Evolutionary conservation across 352 stramenopile genomes (phyloP).

Genomic region (Achlya hypogyna): DNA sequence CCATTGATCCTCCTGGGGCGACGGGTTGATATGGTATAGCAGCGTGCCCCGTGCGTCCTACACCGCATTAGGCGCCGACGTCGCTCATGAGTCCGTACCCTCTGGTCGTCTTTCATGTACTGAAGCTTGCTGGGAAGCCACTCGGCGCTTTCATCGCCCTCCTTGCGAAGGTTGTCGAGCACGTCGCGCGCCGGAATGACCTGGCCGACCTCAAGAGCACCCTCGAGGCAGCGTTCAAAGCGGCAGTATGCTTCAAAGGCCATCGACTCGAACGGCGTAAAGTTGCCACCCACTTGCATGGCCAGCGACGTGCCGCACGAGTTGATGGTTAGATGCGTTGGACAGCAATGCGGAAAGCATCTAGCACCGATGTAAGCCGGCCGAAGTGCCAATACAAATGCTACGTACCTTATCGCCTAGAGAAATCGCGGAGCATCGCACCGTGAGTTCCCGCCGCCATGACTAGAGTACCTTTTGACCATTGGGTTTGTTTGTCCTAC

Average conservation of each 20-base stretch:
- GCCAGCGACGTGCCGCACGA: slow-evolving; percentile 1
- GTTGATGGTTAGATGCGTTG: neutral
- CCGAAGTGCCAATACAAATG: neutral
- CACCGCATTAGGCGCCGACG: neutral
- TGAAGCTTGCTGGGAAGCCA: neutral
- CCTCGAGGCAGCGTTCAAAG: slow-evolving; percentile 1
- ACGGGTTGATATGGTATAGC: neutral
- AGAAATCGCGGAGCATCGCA: too few species aligned
- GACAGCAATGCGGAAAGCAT: slow-evolving; percentile 12
- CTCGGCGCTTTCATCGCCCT: neutral
- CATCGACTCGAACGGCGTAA: neutral
- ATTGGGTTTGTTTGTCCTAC: slow-evolving; percentile 17
- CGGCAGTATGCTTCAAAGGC: slow-evolving; percentile 1
- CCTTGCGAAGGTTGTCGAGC: neutral
- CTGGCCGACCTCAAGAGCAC: neutral
- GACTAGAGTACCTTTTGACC: slow-evolving; percentile 16
- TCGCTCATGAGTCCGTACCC: neutral
- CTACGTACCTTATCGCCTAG: neutral
- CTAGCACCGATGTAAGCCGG: neutral
- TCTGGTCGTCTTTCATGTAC: neutral
- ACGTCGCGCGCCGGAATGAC: neutral
- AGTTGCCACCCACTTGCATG: slow-evolving; percentile 8
- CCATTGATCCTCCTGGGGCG: neutral
- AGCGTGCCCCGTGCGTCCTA: neutral
- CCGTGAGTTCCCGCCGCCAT: too few species aligned